Base-by-base conservation (phyloP, 305 asterid genomes). In the Fraxinus sp. region DNA sequence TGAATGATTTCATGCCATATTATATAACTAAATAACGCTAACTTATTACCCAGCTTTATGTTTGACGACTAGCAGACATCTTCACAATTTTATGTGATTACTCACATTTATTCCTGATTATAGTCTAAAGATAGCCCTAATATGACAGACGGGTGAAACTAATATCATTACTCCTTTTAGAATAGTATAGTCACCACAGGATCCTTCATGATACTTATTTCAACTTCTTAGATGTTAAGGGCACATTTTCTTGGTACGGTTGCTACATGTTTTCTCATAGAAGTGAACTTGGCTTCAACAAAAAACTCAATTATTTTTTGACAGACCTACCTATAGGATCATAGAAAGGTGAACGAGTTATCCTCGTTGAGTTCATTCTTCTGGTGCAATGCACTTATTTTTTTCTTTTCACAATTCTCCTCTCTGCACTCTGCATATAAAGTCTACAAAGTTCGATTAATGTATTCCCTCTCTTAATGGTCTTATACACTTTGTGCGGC, bases 401-500 rank as follows among this genome's bases (percentile, higher is more conserved):
- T 59, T 59, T 59, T 11, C 70, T 59, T 20, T 59, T 59, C 70
- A 59, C 20, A 59, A 22, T 22, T 22, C 71, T 22, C 71, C 71
- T 62, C 71, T 8, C 33, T 22, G 71, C 71, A 62, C 71, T 62
- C 71, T 62, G 14, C 71, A 9, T 9, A 62, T 2, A 22, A 20
- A 20, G 70, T 20, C 70, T 20, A 64, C 73, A 8, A 26, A 22
- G 73, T 64, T 64, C 1, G n/a, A 64, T 24, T 22, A 64, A 64
- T 64, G 5, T 64, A 22, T 64, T 24, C 73, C 73, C 73, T 64
- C 35, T 36, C 68, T 77, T 16, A 75, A 72, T 49, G 70, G 52
- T 80, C 33, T 77, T 77, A 79, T 35, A 72, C 11, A n/a, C 36
- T 52, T 64, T 78, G 80, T 75, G 49, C 82, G 83, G 80, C 22